A percentile compares a stretch with the other conserved stretches of the same genome.
phyloP scores from a whole-genome alignment of 1,139 yeast genomes.

The Kodamaea ohmeri region DNA sequence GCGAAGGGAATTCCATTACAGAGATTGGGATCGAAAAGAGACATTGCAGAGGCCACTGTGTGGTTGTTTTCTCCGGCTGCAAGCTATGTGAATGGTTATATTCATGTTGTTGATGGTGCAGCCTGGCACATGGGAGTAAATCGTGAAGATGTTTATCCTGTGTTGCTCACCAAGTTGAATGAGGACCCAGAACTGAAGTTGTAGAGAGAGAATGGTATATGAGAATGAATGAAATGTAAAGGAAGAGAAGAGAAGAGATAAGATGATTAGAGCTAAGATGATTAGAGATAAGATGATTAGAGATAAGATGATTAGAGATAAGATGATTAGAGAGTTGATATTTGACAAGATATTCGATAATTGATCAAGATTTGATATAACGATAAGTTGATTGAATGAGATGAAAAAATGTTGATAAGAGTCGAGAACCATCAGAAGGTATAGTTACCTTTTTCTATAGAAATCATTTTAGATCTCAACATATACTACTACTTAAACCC shows the following conservation, averaged over 20 bases:
- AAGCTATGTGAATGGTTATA: conserved; percentile 73
- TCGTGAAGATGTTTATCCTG: conserved; percentile 33
- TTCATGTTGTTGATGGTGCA: conserved; percentile 86
- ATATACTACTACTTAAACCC: no score
- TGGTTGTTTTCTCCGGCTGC: conserved; percentile 83
- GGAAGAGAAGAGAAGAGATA: background rate
- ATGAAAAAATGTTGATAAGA: no score
- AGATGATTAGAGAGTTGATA: no score
- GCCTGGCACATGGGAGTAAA: conserved; percentile 74
- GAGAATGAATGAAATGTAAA: background rate
- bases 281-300: background rate
- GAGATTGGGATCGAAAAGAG: conserved; percentile 68
- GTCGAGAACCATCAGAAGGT: no score
- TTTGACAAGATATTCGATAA: no score
- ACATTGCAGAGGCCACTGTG: conserved; percentile 87
- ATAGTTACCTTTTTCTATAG: no score
- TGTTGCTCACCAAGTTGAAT: conserved; percentile 20
- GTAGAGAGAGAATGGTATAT: conserved; percentile 4
- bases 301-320: no score
- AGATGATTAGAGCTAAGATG: background rate
- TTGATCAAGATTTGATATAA: no score
- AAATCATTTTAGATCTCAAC: no score
- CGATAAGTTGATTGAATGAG: no score
- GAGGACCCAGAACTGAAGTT: conserved; percentile 14
- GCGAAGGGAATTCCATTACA: conserved; percentile 64